Evolutionary conservation across 1,139 yeast species (phyloP), one percentile per base, ranked within the genome.

Genomic region (Candida tropicalis): DNA sequence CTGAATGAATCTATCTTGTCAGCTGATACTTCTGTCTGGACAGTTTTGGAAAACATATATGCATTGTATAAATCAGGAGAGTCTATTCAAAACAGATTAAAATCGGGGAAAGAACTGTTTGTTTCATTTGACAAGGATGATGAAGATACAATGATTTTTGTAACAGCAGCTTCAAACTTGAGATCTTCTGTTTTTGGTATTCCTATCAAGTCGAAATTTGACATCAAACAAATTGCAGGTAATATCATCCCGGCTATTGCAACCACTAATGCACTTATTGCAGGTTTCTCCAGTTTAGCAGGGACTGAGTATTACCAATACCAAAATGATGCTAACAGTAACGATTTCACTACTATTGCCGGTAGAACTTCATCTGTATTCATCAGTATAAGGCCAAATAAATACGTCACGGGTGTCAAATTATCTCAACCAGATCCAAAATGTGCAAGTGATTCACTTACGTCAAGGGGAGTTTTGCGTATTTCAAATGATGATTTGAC

Each of bases 181-280:
- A 76, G 99, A 51, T 83, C 95, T 0, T 62, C 60, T 37, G 76
- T 89, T 1, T 95, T 93, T 59, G 71, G 76, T 24, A 91, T 95
- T 48, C 87, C 82, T 23, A 57, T 73, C 44, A 85, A 87, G 60
- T 74, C 96, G 12, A 86, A 88, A 53, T 95, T 95, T 57, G 96
- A 89, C 50, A 81, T 87, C 51, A 95, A 95, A 62, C 82, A 95
- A 59, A 90, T 91, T 54, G 99, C 99, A 0, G 99, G 99, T 8
- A 93, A 93, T 61, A 95, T 95, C 56, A 93, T 95, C 40, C 99
- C 99, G 0, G 99, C 99, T 0, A 91, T 95, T 54, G 99, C 99
- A 10, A 93, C 99, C 1, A 93, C 98, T 9, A 95, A 95, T 62
- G 98, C 99, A 1, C 84, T 93, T 16, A 84, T 93, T 50, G 91